Evolutionary conservation across 2,329 filamentous ascomycete genomes (phyloP), one percentile per base, ranked within the genome.

Genomic region (Paraphaeosphaeria minitans): DNA sequence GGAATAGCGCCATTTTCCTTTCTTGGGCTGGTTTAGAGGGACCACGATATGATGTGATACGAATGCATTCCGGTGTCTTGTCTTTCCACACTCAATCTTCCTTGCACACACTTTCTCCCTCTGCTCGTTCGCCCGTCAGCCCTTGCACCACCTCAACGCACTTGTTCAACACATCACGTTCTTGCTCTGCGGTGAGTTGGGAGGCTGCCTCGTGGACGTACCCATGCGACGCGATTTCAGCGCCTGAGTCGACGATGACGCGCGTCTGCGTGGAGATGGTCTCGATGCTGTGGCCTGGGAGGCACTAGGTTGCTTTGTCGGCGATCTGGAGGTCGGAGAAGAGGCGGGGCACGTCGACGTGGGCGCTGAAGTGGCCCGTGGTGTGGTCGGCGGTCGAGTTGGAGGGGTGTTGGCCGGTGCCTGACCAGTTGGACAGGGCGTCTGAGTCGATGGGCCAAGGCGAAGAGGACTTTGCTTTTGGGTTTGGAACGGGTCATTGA

Each of bases 371-470:
- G 68, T 85, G 83, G 9, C 84, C 84, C 3, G 81, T 75, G 19
- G 79, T 82, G 68, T 84, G 85, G 70, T 87, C 84, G 19, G 84
- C 78, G 13, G 86, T 80, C 50, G 79, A 81, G 66, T 86, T 87
- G 54, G 80, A 79, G 4, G 81, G 78, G 55, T 80, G 78, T 31
- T 78, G 75, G 54, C 84, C 84, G 4, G 85, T 87, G 16, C 85
- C 85, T 3, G 87, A 77, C 78, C 84, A 87, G 52, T 85, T 85
- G 0, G 83, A 85, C 2, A 87, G 80, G 13, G 85, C 85, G 60
- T 87, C 85, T 56, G 87, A 83, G 66, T 87, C 84, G 6, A 81
- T 71, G 2, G 78, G 79, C 16, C 35, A 37, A 37, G 35, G 35
- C 35, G 10, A 78, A 63, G 35, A 77, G 69, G 35, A 81, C 69